phyloP scores from a whole-genome alignment of 2,329 filamentous ascomycete genomes.

The Aspergillus sp. region DNA sequence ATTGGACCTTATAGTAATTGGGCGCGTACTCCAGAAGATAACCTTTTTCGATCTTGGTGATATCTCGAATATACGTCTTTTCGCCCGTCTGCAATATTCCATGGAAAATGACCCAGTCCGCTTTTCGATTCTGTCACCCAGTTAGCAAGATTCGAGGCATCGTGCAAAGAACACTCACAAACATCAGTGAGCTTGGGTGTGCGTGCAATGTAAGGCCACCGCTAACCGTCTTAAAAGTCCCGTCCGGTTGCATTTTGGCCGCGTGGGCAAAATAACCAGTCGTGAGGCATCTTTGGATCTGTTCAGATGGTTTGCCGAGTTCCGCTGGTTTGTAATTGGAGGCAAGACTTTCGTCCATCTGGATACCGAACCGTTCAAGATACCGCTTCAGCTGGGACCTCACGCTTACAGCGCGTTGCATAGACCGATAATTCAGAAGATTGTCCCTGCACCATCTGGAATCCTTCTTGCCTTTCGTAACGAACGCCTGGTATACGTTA shows the following conservation, averaged over 20 bases:
- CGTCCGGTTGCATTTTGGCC: slow-evolving; percentile 90
- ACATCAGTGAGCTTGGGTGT: slow-evolving; percentile 90
- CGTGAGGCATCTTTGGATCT: slow-evolving; percentile 80
- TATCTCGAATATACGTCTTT: slow-evolving; percentile 86
- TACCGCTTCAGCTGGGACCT: slow-evolving; percentile 82
- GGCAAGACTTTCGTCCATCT: slow-evolving; percentile 59
- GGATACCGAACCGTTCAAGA: slow-evolving; percentile 78
- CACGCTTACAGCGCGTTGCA: slow-evolving; percentile 80
- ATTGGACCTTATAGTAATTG: slow-evolving; percentile 68
- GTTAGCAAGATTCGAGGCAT: background rate
- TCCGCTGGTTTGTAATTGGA: slow-evolving; percentile 29
- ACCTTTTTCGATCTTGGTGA: slow-evolving; percentile 89
- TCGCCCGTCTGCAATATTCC: slow-evolving; percentile 85
- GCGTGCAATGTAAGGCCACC: slow-evolving; percentile 76
- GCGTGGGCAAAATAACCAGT: slow-evolving; percentile 91
- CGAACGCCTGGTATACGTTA: slow-evolving; percentile 89
- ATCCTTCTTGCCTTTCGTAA: slow-evolving; percentile 78
- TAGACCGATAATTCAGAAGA: slow-evolving; percentile 78
- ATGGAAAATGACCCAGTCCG: slow-evolving; percentile 94
- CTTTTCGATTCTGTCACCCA: slow-evolving; percentile 69
- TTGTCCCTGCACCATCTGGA: slow-evolving; percentile 84
- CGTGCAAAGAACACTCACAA: slow-evolving; percentile 49
- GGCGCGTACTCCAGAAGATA: slow-evolving; percentile 90
- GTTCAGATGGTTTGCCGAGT: slow-evolving; percentile 58
- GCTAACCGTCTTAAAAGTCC: slow-evolving; percentile 81